Evolutionary conservation across 2,329 filamentous ascomycete genomes (phyloP), one percentile per base, ranked within the genome.

Genomic region (Biscogniauxia marginata): DNA sequence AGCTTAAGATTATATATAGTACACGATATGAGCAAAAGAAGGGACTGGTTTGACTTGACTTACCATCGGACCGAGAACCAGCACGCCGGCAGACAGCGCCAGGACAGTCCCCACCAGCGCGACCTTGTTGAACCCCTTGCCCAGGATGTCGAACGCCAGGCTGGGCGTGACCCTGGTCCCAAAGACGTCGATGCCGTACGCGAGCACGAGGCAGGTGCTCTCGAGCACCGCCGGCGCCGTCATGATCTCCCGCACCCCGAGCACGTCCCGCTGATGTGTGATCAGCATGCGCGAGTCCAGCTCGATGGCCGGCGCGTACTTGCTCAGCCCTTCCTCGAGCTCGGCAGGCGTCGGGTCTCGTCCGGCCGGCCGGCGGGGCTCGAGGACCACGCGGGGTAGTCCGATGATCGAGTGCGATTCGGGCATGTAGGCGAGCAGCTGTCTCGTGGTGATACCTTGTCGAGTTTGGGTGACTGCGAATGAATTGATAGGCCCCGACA

Each of bases 51-150:
- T n/a, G n/a, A n/a, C n/a, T 48, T 49, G 56, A 80, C 89, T 79
- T 80, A 96, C 95, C 84, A 98, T 85, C 23, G 95, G 95, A 52
- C 87, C 87, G 68, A 98, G 78, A 54, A 90, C 83, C 62, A 87
- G 73, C 16, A 96, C 93, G 47, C 91, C 92, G 43, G 84, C 80
- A 47, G 84, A 84, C 64, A 98, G 79, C 18, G 91, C 93, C 44
- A 89, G 79, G 39, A 99, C 92, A 0, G 95, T 99, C 16, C 84
- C 80, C 39, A 97, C 73, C 69, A 99, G 84, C 65, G 92, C 89
- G 54, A 92, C 70, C 79, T 96, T 97, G 71, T 93, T 95, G 74
- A 99, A 99, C 2, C 91, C 90, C 74, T 92, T 95, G 60, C 92
- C 95, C 16, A 99, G 77, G 45, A 98, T 85, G 75, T 99, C 95